Evolutionary conservation across 176 grass and related monocot species (phyloP), one percentile per base, ranked within the genome.

Genomic region (Bothriochloa decipiens): DNA sequence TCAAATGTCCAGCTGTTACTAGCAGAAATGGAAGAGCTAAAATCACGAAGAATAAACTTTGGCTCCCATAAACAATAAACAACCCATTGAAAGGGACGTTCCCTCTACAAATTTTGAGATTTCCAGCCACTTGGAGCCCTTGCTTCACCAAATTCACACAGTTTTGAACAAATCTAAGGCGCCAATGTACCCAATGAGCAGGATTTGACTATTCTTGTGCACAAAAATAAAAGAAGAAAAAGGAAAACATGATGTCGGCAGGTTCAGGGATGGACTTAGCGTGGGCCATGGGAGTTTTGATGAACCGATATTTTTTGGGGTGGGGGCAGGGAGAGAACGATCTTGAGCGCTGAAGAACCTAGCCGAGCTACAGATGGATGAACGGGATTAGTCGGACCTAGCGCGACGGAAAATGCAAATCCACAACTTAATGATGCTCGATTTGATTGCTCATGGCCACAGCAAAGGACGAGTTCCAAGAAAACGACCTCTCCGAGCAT

Each of bases 201-300:
- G 28, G 80, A 83, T 83, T 80, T 87, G 61, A 50, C 75, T 23
- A 68, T 18, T 64, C 36, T 36, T 16, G 33, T 66, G 15, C 22
- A 25, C 3, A 22, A 23, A 86, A 78, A 74, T 10, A 47, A 69
- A 11, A 17, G 42, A 77, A 62, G 60, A 75, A 47, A 35, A 13
- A 85, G 33, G 47, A 26, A 80, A 81, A 53, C 5, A 85, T 29
- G 77, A 83, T 29, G 84, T 86, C 88, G 74, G 68, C 79, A 90
- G 79, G 60, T 41, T 4, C 78, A 49, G 42, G 63, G 20, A 22
- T 22, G 77, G 78, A 80, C 63, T 68, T 49, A 49, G 42, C 28
- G 63, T 80, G 63, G 62, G 64, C 28, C 45, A 68, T 25, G 12
- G 43, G 25, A 42, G 16, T 46, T 27, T 14, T 29, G 23, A 41